phyloP scores from a whole-genome alignment of 2,329 filamentous ascomycete genomes.

The Trichoderma arundinaceum region DNA sequence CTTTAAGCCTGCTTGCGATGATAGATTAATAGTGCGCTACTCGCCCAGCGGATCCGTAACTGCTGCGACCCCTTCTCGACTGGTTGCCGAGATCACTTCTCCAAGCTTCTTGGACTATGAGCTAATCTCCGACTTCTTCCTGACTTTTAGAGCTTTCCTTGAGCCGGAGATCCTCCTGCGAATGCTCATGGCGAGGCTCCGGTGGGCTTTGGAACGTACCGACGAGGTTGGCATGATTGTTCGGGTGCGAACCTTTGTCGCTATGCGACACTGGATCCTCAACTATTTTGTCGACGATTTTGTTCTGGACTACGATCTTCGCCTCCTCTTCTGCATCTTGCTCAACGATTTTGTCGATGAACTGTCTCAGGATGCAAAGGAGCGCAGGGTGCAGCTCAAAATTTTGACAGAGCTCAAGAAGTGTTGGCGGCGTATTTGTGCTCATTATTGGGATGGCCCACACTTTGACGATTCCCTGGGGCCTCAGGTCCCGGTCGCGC shows the following conservation, averaged over 20 bases:
- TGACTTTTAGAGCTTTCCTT: slow-evolving; percentile 90
- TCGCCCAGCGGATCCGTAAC: slow-evolving; percentile 75
- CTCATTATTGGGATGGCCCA: slow-evolving; percentile 82
- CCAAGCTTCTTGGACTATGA: slow-evolving; percentile 97
- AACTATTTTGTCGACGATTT: slow-evolving; percentile 99
- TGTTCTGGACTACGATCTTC: slow-evolving; percentile 73
- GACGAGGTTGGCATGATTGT: slow-evolving; percentile 92
- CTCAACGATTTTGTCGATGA: slow-evolving; percentile 73
- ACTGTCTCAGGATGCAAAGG: slow-evolving; percentile 52
- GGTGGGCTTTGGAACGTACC: slow-evolving; percentile 80
- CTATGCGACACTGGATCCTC: slow-evolving; percentile 93
- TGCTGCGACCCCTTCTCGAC: slow-evolving; percentile 85
- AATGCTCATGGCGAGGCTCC: slow-evolving; percentile 82
- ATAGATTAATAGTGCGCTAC: slow-evolving; percentile 82
- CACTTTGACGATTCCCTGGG: slow-evolving; percentile 68
- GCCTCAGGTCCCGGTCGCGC: slow-evolving; percentile 70
- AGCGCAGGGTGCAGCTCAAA: slow-evolving; percentile 69
- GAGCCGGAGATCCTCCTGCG: slow-evolving; percentile 76
- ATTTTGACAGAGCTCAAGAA: slow-evolving; percentile 94
- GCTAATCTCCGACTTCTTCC: slow-evolving; percentile 94
- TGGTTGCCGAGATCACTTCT: slow-evolving; percentile 96
- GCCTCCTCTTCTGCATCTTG: slow-evolving; percentile 77
- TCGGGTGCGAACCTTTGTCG: slow-evolving; percentile 94
- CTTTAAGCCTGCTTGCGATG: slow-evolving; percentile 77
- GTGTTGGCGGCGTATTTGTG: slow-evolving; percentile 92